phyloP scores from a whole-genome alignment of 495 filamentous ascomycete genomes.

The Amphirosellinia nigrospora region DNA sequence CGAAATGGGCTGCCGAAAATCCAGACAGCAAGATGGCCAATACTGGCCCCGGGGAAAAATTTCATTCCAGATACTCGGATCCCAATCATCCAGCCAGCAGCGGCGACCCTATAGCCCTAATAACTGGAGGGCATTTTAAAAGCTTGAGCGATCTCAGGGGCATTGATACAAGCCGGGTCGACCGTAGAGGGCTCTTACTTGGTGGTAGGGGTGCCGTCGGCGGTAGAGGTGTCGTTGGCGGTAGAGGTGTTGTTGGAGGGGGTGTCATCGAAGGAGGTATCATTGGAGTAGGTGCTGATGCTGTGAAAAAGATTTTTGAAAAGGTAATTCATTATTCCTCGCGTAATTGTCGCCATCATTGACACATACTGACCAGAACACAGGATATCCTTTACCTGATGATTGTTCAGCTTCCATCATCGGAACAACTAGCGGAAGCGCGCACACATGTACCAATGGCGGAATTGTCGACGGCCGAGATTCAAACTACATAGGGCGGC shows the following conservation, averaged over 20 bases:
- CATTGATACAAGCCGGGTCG: background rate
- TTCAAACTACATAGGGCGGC: background rate
- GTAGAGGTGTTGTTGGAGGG: no score
- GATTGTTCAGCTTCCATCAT: conserved; percentile 58
- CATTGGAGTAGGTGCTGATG: no score
- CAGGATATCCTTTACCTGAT: conserved; percentile 59
- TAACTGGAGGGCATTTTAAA: conserved; percentile 53
- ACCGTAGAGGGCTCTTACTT: background rate
- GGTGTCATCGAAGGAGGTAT: no score
- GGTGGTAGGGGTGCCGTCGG: background rate
- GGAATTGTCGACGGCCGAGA: background rate
- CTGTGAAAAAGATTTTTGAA: conserved; percentile 15
- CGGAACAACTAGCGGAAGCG: conserved; percentile 48
- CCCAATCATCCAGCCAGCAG: conserved; percentile 58
- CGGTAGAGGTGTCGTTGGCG: background rate
- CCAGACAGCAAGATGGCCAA: conserved; percentile 41
- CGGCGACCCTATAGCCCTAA: conserved; percentile 47
- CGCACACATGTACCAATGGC: background rate
- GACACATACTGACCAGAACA: conserved; percentile 28
- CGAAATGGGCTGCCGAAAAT: conserved; percentile 50
- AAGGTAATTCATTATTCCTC: background rate
- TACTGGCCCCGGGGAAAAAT: conserved; percentile 39
- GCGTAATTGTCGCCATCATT: no score
- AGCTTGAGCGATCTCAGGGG: conserved; percentile 20
- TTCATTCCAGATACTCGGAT: conserved; percentile 60